phyloP scores from a whole-genome alignment of 1,139 yeast genomes.

The Saccharomycopsis phalli region DNA sequence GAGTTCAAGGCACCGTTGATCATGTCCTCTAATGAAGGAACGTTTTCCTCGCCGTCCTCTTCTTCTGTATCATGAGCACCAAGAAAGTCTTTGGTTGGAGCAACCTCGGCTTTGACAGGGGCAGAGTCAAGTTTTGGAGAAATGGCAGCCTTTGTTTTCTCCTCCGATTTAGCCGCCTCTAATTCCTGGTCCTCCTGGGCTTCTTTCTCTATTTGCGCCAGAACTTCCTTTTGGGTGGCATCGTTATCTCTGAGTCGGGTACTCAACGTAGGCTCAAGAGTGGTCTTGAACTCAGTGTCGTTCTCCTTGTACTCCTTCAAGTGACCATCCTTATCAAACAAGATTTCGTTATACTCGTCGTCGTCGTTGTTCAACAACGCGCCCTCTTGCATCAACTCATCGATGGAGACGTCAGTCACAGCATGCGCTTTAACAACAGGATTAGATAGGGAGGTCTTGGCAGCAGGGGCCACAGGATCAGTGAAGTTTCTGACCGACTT shows the following conservation, averaged over 20 bases:
- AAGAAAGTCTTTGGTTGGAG: background rate
- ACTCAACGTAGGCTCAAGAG: constrained; percentile 19
- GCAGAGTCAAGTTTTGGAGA: no score
- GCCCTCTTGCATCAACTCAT: constrained; percentile 19
- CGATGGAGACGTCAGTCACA: constrained; percentile 9
- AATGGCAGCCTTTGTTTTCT: background rate
- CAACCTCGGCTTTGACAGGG: background rate
- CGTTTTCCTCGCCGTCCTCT: background rate
- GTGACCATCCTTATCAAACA: constrained; percentile 18
- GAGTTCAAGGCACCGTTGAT: constrained; percentile 14
- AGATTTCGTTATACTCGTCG: constrained; percentile 14
- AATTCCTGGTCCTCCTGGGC: constrained; percentile 6
- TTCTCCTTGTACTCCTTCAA: constrained; percentile 11
- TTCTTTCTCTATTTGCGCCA: constrained; percentile 1
- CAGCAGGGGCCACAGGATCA: constrained; percentile 5
- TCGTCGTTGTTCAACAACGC: constrained; percentile 20
- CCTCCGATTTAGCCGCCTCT: constrained; percentile 3
- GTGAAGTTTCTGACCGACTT: constrained; percentile 17
- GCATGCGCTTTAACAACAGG: background rate
- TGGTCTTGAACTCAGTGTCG: constrained; percentile 5
- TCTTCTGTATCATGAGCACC: no score
- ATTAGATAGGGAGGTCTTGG: background rate
- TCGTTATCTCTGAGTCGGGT: constrained; percentile 5
- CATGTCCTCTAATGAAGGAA: constrained; percentile 19
- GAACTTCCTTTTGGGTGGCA: background rate